Conservation (phyloP, 306 rosid species). For the Ormosia semicastrata region DNA sequence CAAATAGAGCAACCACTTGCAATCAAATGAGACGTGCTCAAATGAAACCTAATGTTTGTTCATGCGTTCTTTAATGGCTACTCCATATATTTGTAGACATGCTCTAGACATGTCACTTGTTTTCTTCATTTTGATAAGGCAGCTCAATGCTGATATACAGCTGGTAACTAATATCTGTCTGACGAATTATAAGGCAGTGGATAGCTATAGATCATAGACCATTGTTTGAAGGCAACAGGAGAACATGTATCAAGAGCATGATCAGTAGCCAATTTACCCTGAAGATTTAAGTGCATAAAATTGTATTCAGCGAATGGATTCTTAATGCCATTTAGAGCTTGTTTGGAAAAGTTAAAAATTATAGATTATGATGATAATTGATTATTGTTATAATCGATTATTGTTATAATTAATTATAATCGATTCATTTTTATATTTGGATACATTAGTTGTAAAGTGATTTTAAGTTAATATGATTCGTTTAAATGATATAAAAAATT, state of each 20-base stretch:
- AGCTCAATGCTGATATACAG: no score
- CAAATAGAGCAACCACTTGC: neutral
- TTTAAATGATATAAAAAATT: no score
- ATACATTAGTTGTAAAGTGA: no score
- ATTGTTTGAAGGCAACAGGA: neutral
- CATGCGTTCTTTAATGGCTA: neutral
- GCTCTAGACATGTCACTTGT: constrained; percentile 7
- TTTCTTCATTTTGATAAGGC: no score
- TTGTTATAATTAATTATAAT: no score
- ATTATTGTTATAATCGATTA: no score
- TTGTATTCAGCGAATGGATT: neutral
- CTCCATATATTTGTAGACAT: constrained; percentile 16
- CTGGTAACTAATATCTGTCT: neutral
- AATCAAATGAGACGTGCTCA: neutral
- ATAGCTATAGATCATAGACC: neutral
- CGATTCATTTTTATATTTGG: no score
- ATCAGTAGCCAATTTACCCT: no score
- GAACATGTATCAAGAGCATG: neutral
- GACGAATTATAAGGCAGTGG: neutral
- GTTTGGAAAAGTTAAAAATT: no score
- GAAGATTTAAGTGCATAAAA: no score
- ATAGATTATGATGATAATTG: no score
- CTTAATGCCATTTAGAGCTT: neutral
- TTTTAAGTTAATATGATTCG: no score
- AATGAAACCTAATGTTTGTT: neutral